Evolutionary conservation across 176 grass and related monocot species (phyloP), one percentile per base, ranked within the genome.

Genomic region (Avena sativa): DNA sequence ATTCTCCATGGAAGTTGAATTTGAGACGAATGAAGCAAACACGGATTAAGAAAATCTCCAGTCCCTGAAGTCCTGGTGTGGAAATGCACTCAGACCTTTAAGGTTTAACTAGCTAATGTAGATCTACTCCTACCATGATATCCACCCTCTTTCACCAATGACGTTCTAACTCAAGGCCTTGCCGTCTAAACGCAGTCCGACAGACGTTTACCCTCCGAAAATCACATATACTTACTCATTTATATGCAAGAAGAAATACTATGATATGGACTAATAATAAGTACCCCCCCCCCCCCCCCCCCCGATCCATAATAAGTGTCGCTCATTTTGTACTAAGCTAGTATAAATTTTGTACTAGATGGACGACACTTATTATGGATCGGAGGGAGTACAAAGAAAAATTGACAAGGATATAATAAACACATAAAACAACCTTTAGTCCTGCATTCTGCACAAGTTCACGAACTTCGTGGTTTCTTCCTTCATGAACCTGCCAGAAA

Each of bases 391-490:
- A 55, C 5, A 48, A 56, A 59, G 2, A 12, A 71, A 53, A 86
- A 34, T 26, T 59, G 44, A 23, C 5, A 82, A 76, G 70, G 49
- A 59, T 61, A 85, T 15, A 79, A 56, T 69, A 56, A 80, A 67
- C 61, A 88, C 64, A 65, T 10, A 87, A 84, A 90, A 83, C 63
- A 90, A 98, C 96, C 90, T 98, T 63, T 80, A 98, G 73, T 38
- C 96, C 96, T 68, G 93, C 90, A 91, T 90, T 92, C 66, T 96
- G 93, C 69, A 98, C 92, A 87, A 98, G 88, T 89, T 96, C 90
- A 64, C 93, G 92, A 34, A 98, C 92, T 93, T 98, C 96, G 85
- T 96, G 93, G 79, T 96, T 98, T 75, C 92, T 91, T 86, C 96
- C 96, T 92, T 98, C 93, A 94, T 96, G 96, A 88, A 98, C 96